Conservation (phyloP, 2,329 filamentous ascomycete genomes). For the Hypoxylon sp. region DNA sequence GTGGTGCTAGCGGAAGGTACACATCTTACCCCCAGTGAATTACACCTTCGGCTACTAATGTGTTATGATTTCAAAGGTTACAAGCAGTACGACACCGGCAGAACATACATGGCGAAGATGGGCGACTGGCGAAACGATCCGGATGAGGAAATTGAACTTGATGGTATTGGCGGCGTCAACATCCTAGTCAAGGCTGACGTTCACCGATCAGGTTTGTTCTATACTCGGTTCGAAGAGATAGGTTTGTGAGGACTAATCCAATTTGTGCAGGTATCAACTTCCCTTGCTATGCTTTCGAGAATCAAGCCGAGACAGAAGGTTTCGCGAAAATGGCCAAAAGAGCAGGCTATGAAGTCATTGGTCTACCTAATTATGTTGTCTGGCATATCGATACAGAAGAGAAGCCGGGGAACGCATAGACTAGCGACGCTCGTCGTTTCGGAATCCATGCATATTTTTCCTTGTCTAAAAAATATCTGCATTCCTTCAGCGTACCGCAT, state of each 20-base stretch:
- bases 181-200: slow-evolving; percentile 98
- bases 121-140: slow-evolving; percentile 94
- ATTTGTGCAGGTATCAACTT: slow-evolving; percentile 87
- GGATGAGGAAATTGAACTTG: slow-evolving; percentile 91
- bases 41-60: slow-evolving; percentile 35
- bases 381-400: slow-evolving; percentile 99
- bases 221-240: neutral
- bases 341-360: slow-evolving; percentile 92
- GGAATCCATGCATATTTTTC: slow-evolving; percentile 44
- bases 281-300: slow-evolving; percentile 95
- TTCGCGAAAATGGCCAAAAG: slow-evolving; percentile 99
- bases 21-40: slow-evolving; percentile 25
- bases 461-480: slow-evolving; percentile 47
- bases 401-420: slow-evolving; percentile 83
- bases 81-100: slow-evolving; percentile 91
- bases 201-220: slow-evolving; percentile 83
- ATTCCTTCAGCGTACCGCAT: slow-evolving; percentile 49
- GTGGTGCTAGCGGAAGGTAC: slow-evolving; percentile 90
- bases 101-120: slow-evolving; percentile 90
- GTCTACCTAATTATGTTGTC: slow-evolving; percentile 96
- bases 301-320: slow-evolving; percentile 98
- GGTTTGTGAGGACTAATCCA: slow-evolving; percentile 25
- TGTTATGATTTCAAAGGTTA: slow-evolving; percentile 72
- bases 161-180: slow-evolving; percentile 96
- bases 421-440: slow-evolving; percentile 26